Conservation (phyloP, 768 basidiomycete genomes). For the Rhodotorula toruloides region DNA sequence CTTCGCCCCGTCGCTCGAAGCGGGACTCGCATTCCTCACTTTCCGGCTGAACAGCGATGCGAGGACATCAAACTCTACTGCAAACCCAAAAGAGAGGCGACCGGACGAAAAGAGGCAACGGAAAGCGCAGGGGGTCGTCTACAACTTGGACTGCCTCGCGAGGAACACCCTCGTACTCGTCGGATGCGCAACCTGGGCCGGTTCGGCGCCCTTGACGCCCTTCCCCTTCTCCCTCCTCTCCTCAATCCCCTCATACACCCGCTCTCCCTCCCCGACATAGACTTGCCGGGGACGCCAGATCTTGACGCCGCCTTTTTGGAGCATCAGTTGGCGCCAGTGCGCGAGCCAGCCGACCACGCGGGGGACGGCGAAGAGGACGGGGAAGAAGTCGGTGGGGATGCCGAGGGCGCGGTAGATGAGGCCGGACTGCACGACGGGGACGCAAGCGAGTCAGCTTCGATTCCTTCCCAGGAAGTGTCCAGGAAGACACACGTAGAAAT, state of each 20-base stretch:
- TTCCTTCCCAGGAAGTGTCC: constrained; percentile 1
- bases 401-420: constrained; percentile 59
- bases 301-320: constrained; percentile 80
- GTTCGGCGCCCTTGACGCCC: neutral
- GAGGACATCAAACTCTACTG: no score
- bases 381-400: constrained; percentile 91
- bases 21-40: no score
- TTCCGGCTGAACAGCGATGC: no score
- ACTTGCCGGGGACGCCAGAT: constrained; percentile 66
- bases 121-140: neutral
- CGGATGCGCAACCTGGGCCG: constrained; percentile 1
- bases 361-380: constrained; percentile 85
- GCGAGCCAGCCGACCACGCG: constrained; percentile 89
- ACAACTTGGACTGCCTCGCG: constrained; percentile 4
- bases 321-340: constrained; percentile 87
- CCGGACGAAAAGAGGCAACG: neutral
- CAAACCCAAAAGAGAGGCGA: neutral
- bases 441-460: neutral
- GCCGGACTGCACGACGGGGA: constrained; percentile 13
- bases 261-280: constrained; percentile 68
- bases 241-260: constrained; percentile 67
- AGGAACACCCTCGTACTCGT: neutral
- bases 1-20: no score
- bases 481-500: constrained; percentile 50
- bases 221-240: constrained; percentile 53